A percentile compares a stretch with the other conserved stretches of the same genome.
phyloP scores from a whole-genome alignment of 495 filamentous ascomycete genomes.

The Neurospora intermedia region DNA sequence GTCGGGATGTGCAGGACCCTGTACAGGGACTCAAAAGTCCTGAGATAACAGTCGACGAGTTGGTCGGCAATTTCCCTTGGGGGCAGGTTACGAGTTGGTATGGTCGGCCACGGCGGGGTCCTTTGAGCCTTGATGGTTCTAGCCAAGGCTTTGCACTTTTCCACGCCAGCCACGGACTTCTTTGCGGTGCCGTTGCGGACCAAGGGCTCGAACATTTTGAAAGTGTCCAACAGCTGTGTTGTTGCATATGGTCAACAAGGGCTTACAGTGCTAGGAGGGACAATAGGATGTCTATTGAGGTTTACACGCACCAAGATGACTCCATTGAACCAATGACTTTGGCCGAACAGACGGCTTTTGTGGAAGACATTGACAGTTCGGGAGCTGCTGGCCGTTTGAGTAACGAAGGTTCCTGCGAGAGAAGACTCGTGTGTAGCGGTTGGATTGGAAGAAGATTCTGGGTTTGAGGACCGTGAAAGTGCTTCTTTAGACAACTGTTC shows the following conservation, averaged over 20 bases:
- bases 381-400: slow-evolving; percentile 12
- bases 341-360: slow-evolving; percentile 44
- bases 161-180: neutral
- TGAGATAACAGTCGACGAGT: slow-evolving; percentile 35
- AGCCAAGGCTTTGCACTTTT: slow-evolving; percentile 22
- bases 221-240: slow-evolving; percentile 19
- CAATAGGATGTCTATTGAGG: neutral
- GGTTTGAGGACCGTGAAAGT: slow-evolving; percentile 8
- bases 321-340: slow-evolving; percentile 45
- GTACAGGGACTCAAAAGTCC: slow-evolving; percentile 36
- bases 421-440: slow-evolving; percentile 10
- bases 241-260: neutral
- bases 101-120: slow-evolving; percentile 8
- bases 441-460: neutral
- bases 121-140: slow-evolving; percentile 12
- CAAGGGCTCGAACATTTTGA: slow-evolving; percentile 6
- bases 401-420: slow-evolving; percentile 1
- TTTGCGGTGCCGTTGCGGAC: neutral
- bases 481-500: slow-evolving; percentile 27
- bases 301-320: slow-evolving; percentile 26
- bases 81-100: slow-evolving; percentile 25
- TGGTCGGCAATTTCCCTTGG: slow-evolving; percentile 35
- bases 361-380: slow-evolving; percentile 32
- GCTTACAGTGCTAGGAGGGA: neutral
- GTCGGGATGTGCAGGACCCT: slow-evolving; percentile 48